Evolutionary conservation across 306 rosid species (phyloP).

Genomic region (Gastrolobium bilobum): DNA sequence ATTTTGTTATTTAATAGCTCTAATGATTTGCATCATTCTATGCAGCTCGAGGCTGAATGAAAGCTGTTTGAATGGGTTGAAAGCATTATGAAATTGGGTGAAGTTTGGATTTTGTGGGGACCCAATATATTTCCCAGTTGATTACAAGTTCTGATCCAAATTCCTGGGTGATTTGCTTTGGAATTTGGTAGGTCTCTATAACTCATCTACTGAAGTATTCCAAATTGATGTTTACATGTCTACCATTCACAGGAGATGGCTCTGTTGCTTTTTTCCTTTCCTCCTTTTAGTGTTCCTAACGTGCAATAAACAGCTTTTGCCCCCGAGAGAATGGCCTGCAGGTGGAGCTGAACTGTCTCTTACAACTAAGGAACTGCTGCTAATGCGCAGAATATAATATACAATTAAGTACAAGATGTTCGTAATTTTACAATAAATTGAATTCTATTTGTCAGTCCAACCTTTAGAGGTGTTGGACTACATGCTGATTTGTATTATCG

Average conservation of each 20-base stretch:
- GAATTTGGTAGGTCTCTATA: slow-evolving; percentile 44
- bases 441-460: neutral
- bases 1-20: slow-evolving; percentile 34
- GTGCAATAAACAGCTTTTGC: slow-evolving; percentile 31
- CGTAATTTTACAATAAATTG: slow-evolving; percentile 20
- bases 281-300: neutral
- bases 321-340: slow-evolving; percentile 31
- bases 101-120: slow-evolving; percentile 32
- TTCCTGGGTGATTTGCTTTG: slow-evolving; percentile 37
- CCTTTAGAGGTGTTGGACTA: slow-evolving; percentile 12
- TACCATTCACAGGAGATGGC: slow-evolving; percentile 28
- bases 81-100: slow-evolving; percentile 33
- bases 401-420: slow-evolving; percentile 17
- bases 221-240: slow-evolving; percentile 13
- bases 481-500: neutral
- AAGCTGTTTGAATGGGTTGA: slow-evolving; percentile 44
- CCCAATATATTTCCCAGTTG: slow-evolving; percentile 11
- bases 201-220: slow-evolving; percentile 30
- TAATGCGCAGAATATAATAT: neutral
- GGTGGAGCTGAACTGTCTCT: slow-evolving; percentile 34
- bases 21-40: slow-evolving; percentile 47
- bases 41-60: slow-evolving; percentile 59
- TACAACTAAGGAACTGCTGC: slow-evolving; percentile 32
- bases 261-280: slow-evolving; percentile 28
- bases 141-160: slow-evolving; percentile 15